Conservation (phyloP, 306 rosid species). For the Sicyos edulis region DNA sequence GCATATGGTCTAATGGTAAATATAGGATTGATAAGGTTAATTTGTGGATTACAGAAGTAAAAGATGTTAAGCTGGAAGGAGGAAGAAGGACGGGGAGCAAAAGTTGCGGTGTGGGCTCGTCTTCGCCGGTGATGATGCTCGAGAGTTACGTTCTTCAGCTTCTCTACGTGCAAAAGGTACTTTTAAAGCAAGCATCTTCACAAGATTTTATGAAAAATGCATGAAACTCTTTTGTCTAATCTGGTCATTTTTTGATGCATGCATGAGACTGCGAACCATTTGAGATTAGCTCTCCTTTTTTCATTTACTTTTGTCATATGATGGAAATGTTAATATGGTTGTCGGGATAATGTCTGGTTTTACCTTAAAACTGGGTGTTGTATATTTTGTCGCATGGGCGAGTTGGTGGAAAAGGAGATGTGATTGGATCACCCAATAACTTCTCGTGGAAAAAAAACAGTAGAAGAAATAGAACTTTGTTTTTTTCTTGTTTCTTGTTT, state of each 20-base stretch:
- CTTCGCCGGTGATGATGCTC: conserved; percentile 55
- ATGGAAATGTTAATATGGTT: neutral
- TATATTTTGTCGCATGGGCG: neutral
- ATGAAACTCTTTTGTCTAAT: conserved; percentile 14
- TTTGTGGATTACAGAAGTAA: conserved; percentile 31
- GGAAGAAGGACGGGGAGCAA: conserved; percentile 28
- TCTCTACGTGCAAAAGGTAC: conserved; percentile 61
- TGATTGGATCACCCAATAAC: no score
- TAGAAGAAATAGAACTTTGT: no score
- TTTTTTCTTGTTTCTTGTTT: no score
- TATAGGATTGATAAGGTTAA: neutral
- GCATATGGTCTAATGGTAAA: conserved; percentile 3
- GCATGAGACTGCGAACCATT: neutral
- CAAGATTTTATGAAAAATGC: conserved; percentile 29
- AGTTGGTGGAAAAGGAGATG: neutral
- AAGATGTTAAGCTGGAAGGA: conserved; percentile 30
- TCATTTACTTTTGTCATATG: neutral
- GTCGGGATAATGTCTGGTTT: neutral
- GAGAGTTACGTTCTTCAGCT: conserved; percentile 64
- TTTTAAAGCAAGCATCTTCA: conserved; percentile 38
- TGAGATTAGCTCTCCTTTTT: neutral
- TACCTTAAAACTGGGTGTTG: neutral
- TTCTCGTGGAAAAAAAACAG: no score
- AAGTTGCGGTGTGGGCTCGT: conserved; percentile 29
- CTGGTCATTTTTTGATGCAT: neutral